Base-by-base conservation (phyloP, 306 rosid genomes). In the Trifolium repens region DNA sequence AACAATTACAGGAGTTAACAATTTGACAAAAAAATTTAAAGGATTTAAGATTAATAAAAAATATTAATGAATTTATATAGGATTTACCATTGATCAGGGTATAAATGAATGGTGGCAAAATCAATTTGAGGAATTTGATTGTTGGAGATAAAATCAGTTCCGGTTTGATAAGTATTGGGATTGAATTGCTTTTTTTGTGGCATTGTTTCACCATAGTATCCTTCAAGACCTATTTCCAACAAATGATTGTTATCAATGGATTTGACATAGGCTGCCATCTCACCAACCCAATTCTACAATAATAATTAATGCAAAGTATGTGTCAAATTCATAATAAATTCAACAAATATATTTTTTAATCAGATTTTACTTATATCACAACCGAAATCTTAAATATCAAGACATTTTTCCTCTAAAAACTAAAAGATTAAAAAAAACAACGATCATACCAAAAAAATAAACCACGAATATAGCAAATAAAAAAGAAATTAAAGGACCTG, bases 91-190 rank as follows among this genome's bases (percentile, higher is more conserved):
- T 69, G 74, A 0, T 80, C 83, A 22, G 88, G 81, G 53, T 85
- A 85, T 16, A 85, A 19, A 72, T 85, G 88, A n/a, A 85, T 85
- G 58, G 84, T 59, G 34, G 84, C 24, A 14, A 79, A 85, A 72
- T 85, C 86, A 0, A 82, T 63, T 82, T 79, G 8, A 1, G 80
- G 80, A 67, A 85, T 59, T 64, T 35, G 86, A 24, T 81, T 85
- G 74, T 85, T 85, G 30, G 86, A 71, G 42, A 85, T 82, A 55
- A 85, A 85, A 85, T 82, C 86, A n/a, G 86, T 85, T 57, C 88
- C 86, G 35, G 47, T 71, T 82, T 34, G 22, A 30, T 1, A 0
- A 6, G 22, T 2, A 34, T 61, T 35, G 43, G 67, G 67, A 32
- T 61, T 61, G 43, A 61, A 32, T 1, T 61, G 22, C 7, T 14